Conservation (phyloP, 305 asterid species). For the Fraxinus sp. region DNA sequence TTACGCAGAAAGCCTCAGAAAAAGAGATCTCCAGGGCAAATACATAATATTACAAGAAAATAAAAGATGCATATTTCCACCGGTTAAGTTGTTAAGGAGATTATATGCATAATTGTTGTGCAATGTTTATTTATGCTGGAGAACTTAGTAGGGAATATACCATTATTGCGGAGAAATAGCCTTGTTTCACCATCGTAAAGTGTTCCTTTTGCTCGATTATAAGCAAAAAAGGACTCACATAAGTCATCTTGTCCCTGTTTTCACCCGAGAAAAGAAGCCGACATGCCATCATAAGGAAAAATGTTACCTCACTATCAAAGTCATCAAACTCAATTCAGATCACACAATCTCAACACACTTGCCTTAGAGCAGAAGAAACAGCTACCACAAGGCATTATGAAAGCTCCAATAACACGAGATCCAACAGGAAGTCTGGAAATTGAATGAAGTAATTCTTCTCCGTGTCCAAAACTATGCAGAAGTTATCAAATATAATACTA, state of each 20-base stretch:
- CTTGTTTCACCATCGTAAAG: slow-evolving; percentile 98
- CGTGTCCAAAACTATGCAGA: slow-evolving; percentile 1
- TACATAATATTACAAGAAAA: slow-evolving; percentile 3
- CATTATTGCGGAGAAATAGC: slow-evolving; percentile 74
- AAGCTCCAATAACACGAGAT: slow-evolving; percentile 88
- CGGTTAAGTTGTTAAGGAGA: background rate
- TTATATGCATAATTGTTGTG: background rate
- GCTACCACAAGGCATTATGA: slow-evolving; percentile 98
- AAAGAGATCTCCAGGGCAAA: background rate
- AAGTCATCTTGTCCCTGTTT: slow-evolving; percentile 96
- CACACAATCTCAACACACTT: slow-evolving; percentile 26
- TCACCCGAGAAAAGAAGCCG: slow-evolving; percentile 23
- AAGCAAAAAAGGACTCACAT: slow-evolving; percentile 85
- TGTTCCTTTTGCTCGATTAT: slow-evolving; percentile 95
- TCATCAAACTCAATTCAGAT: slow-evolving; percentile 16
- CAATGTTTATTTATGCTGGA: slow-evolving; percentile 1
- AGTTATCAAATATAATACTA: background rate
- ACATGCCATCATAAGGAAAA: slow-evolving; percentile 15
- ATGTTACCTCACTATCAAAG: background rate
- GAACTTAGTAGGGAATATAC: slow-evolving; percentile 38
- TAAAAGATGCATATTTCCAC: background rate
- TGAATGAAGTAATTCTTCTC: slow-evolving; percentile 1
- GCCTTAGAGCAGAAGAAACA: slow-evolving; percentile 92
- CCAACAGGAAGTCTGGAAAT: slow-evolving; percentile 71
- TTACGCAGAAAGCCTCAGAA: background rate